Evolutionary conservation across 2,329 filamentous ascomycete species (phyloP).

Genomic region (Diaporthe destruens): DNA sequence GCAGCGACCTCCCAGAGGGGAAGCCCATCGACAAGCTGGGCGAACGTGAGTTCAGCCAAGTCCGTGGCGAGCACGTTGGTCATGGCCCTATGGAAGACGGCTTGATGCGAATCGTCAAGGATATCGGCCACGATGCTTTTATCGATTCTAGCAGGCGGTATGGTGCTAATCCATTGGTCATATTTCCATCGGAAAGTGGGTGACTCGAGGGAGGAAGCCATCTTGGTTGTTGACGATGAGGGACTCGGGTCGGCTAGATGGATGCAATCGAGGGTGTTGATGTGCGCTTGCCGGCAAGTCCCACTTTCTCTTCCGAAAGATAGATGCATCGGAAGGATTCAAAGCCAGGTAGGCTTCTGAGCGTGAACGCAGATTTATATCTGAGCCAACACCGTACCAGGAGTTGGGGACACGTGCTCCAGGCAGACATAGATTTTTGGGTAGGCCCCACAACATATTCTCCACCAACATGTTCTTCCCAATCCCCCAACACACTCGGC

Average conservation of each 20-base stretch:
- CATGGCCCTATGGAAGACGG: not conserved
- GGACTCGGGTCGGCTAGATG: not conserved
- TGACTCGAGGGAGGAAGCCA: constrained; percentile 11
- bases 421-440: no score
- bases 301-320: not conserved
- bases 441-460: no score
- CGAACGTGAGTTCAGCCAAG: not conserved
- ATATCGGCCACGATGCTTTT: not conserved
- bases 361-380: not conserved
- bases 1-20: not conserved
- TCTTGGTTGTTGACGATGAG: not conserved
- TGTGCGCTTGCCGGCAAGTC: not conserved
- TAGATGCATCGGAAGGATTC: not conserved
- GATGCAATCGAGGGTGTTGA: not conserved
- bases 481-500: no score
- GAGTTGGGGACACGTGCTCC: no score
- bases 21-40: constrained; percentile 4
- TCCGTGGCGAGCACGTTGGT: constrained; percentile 6
- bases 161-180: not conserved
- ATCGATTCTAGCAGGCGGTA: not conserved
- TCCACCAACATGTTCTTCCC: no score
- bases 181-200: not conserved
- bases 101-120: not conserved
- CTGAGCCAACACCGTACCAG: not conserved
- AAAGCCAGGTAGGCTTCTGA: not conserved